Base-by-base conservation (phyloP, 2,329 filamentous ascomycete species). In the Neonectria magnoliae region DNA sequence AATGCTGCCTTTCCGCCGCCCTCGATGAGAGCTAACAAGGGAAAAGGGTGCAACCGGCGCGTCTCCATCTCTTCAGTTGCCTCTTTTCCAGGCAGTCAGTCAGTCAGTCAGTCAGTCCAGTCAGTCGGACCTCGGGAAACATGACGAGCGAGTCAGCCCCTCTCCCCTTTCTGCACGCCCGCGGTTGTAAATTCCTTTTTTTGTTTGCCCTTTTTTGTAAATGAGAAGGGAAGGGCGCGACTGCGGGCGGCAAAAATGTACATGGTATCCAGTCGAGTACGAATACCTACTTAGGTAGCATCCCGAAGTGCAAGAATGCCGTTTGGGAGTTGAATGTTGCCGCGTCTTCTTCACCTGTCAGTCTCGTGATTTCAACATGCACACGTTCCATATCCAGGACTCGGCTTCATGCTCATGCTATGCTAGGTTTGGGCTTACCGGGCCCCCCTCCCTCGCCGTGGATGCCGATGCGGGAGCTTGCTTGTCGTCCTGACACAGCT, bases 211-310 rank as follows among this genome's bases (percentile, higher is more conserved):
- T n/a, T 29, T 18, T 20, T 45, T 50, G 45, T 36, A 57, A 57
- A 57, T 62, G 53, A 52, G 60, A 62, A 38, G 53, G 45, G 60
- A 57, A 57, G 60, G 60, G 53, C 53, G 60, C 52, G 2, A 20
- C 45, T 57, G 59, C 53, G 53, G 59, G 51, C 59, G 52, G 41
- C 51, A 51, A 61, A 51, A 22, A 20, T 42, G 48, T 13, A 18
- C 5, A 2, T 36, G 5, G 9, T 36, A 36, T 36, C 4, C 22
- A 25, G 22, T 25, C 22, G 22, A 25, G 22, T 25, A n/a, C n/a
- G n/a, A n/a, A n/a, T n/a, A n/a, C n/a, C n/a, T n/a, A 25, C 22
- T 5, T 25, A 25, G 22, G 38, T 45, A 27, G 44, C 50, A 47
- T 31, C 47, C 27, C 50, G 55, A 60, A 14, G 11, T 31, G n/a